phyloP scores from a whole-genome alignment of 176 grass and related monocot genomes.

The sorghum (Sorghum bicolor) region DNA sequence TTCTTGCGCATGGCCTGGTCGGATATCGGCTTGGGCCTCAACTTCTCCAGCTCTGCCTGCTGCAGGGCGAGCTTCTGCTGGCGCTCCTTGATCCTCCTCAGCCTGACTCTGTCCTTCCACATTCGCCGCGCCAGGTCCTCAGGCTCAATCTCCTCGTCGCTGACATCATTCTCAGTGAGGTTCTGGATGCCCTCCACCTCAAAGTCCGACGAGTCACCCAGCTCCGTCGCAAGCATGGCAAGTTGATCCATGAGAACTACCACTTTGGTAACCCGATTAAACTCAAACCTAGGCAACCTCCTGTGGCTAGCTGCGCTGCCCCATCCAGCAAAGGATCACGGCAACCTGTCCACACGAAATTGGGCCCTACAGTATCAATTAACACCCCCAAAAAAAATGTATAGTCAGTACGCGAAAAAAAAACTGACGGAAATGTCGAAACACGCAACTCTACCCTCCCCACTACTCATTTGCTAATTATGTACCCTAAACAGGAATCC shows the following conservation, averaged over 20 bases:
- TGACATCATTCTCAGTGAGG: slow-evolving; percentile 86
- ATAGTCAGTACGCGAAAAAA: background rate
- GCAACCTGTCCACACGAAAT: background rate
- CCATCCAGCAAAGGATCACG: slow-evolving; percentile 4
- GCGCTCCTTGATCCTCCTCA: slow-evolving; percentile 80
- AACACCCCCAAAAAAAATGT: background rate
- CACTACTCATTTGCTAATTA: background rate
- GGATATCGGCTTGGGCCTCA: slow-evolving; percentile 58
- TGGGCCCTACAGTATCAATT: background rate
- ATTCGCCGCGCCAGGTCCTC: slow-evolving; percentile 80
- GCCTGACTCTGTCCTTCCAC: slow-evolving; percentile 90
- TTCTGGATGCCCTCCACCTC: slow-evolving; percentile 69
- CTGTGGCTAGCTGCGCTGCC: background rate
- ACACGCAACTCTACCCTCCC: background rate
- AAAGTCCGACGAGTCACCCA: slow-evolving; percentile 69
- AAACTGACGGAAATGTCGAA: background rate
- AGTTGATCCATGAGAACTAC: slow-evolving; percentile 64
- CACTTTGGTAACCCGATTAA: background rate
- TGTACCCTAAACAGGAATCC: background rate
- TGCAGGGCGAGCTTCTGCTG: slow-evolving; percentile 45
- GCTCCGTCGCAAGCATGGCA: slow-evolving; percentile 42
- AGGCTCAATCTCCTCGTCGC: slow-evolving; percentile 86
- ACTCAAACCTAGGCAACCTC: background rate
- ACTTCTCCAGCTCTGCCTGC: slow-evolving; percentile 46
- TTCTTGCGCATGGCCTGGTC: slow-evolving; percentile 93